These are phyloP conservation scores for Crepidotus variabilis DNA, from an alignment of 768 basidiomycete species.

Conservation along the genomic window DNA sequence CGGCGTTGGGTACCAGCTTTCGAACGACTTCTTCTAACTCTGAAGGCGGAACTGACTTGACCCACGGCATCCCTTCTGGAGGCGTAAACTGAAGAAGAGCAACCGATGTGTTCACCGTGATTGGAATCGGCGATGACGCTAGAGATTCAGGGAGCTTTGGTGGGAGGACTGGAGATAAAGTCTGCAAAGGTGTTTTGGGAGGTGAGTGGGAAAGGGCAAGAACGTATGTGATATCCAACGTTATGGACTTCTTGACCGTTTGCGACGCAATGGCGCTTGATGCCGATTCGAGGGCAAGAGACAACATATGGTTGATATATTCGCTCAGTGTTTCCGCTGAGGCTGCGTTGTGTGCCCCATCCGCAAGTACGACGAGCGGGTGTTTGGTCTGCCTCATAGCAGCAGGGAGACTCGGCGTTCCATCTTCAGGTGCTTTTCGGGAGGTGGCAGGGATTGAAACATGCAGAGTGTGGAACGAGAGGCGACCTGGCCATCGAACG, in stretches of 20 bases:
- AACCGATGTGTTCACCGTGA: conserved; percentile 36
- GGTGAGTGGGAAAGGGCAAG: conserved; percentile 84
- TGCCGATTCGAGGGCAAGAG: conserved; percentile 6
- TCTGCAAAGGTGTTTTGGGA: conserved; percentile 73
- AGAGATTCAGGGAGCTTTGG: conserved; percentile 22
- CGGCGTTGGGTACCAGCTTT: conserved; percentile 38
- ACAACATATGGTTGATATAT: conserved; percentile 50
- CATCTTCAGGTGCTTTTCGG: not conserved
- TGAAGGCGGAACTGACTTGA: conserved; percentile 53
- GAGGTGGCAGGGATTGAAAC: conserved; percentile 10
- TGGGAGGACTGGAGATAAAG: conserved; percentile 63
- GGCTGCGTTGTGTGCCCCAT: conserved; percentile 92
- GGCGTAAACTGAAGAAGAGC: conserved; percentile 64
- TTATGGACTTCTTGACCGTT: conserved; percentile 7
- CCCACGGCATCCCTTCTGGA: conserved; percentile 95
- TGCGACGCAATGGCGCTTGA: conserved; percentile 1
- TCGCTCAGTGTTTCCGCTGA: conserved; percentile 63
- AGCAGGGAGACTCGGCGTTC: not conserved
- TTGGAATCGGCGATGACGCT: conserved; percentile 7
- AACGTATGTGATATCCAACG: conserved; percentile 60
- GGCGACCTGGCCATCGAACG: conserved; percentile 78
- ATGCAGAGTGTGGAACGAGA: conserved; percentile 59
- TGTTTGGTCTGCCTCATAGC: not conserved
- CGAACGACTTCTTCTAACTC: conserved; percentile 46
- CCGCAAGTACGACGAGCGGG: conserved; percentile 57